A percentile compares a stretch with the other conserved stretches of the same genome.
Conservation (phyloP, 768 basidiomycete species). For the Russula brevipes region DNA sequence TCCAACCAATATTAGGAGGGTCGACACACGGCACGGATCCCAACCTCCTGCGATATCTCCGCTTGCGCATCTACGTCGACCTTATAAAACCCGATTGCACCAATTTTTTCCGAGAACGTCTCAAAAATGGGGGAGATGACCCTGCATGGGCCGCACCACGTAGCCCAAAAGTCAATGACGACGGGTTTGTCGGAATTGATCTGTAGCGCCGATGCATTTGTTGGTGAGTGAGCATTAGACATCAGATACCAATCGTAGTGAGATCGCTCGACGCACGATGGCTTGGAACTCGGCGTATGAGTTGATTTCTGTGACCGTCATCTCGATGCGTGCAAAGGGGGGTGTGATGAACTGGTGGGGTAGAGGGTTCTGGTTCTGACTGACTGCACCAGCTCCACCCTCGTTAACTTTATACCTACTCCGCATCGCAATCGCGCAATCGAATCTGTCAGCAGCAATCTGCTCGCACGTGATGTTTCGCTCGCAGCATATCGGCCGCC, state of each 20-base stretch:
- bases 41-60: constrained; percentile 52
- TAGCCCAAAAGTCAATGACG: constrained; percentile 71
- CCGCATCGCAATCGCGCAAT: neutral
- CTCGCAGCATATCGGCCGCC: too few relatives aligned
- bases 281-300: neutral
- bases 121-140: constrained; percentile 63
- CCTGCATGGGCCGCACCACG: constrained; percentile 71
- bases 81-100: constrained; percentile 57
- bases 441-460: neutral
- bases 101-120: constrained; percentile 38
- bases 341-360: neutral
- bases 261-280: constrained; percentile 37
- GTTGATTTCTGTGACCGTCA: neutral
- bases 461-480: neutral
- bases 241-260: neutral
- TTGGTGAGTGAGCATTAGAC: constrained; percentile 4
- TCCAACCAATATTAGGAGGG: neutral
- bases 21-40: constrained; percentile 55
- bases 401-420: neutral
- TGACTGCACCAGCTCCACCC: neutral
- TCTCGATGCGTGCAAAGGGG: neutral
- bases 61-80: constrained; percentile 62
- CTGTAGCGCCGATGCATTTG: constrained; percentile 28
- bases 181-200: constrained; percentile 45
- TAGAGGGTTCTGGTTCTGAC: neutral